Evolutionary conservation across 2,329 filamentous ascomycete genomes (phyloP).

Genomic region (Arthrobotrys sinensis): DNA sequence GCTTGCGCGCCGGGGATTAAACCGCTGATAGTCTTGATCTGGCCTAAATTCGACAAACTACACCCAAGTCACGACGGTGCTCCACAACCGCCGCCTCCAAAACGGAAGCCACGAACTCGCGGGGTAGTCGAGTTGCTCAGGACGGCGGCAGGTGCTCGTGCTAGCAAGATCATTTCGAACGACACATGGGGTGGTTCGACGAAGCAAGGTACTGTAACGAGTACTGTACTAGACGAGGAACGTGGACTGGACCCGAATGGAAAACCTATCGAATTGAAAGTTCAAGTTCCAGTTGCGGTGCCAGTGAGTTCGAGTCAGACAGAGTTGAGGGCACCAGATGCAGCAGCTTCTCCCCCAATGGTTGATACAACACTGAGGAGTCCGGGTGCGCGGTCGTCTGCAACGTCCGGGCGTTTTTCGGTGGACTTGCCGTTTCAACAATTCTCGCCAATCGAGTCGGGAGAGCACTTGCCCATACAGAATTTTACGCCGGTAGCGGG

Average conservation of each 20-base stretch:
- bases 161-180: slow-evolving; percentile 33
- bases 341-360: slow-evolving; percentile 9
- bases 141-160: slow-evolving; percentile 20
- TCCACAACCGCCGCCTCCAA: neutral
- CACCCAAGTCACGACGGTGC: slow-evolving; percentile 13
- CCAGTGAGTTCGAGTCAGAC: slow-evolving; percentile 23
- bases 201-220: slow-evolving; percentile 35
- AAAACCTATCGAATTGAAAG: slow-evolving; percentile 22
- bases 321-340: slow-evolving; percentile 2
- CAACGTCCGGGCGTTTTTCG: slow-evolving; percentile 17
- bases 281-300: slow-evolving; percentile 1
- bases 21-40: slow-evolving; percentile 37
- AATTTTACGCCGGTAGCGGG: slow-evolving; percentile 27
- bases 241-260: slow-evolving; percentile 8
- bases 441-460: slow-evolving; percentile 35
- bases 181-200: slow-evolving; percentile 34
- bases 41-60: slow-evolving; percentile 54
- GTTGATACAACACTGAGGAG: slow-evolving; percentile 10
- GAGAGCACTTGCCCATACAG: slow-evolving; percentile 33
- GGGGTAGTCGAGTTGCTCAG: slow-evolving; percentile 29
- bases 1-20: slow-evolving; percentile 48
- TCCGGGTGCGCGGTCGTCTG: slow-evolving; percentile 17
- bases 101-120: slow-evolving; percentile 20
- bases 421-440: slow-evolving; percentile 36
- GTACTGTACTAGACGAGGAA: slow-evolving; percentile 27